Evolutionary conservation across 345 rosid species (phyloP).

Genomic region (Turnera subulata): DNA sequence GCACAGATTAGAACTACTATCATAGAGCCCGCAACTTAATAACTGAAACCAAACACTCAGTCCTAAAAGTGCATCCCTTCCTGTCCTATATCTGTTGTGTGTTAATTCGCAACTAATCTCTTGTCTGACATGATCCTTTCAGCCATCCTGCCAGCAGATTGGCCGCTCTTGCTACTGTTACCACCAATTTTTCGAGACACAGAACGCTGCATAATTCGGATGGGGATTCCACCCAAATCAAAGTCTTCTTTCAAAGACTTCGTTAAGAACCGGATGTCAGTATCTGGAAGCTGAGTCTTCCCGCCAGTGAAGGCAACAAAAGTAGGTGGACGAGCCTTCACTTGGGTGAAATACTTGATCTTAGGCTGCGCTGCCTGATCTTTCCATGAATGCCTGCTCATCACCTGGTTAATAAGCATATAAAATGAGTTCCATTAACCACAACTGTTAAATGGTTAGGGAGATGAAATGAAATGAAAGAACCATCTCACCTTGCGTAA

Average conservation of each 20-base stretch:
- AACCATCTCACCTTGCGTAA: constrained; percentile 55
- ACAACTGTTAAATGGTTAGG: neutral
- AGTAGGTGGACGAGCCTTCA: constrained; percentile 97
- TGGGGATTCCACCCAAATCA: constrained; percentile 86
- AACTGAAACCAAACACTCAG: too few relatives aligned
- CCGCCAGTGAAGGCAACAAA: constrained; percentile 82
- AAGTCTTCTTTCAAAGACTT: constrained; percentile 92
- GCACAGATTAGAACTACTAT: too few relatives aligned
- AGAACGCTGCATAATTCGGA: constrained; percentile 74
- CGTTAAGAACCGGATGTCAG: constrained; percentile 72
- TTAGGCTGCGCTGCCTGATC: constrained; percentile 81
- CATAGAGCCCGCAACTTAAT: too few relatives aligned
- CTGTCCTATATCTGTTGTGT: too few relatives aligned
- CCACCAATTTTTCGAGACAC: constrained; percentile 27
- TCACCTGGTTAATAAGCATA: constrained; percentile 39
- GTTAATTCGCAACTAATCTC: constrained; percentile 23
- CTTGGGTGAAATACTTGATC: constrained; percentile 94
- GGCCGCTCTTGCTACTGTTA: constrained; percentile 27
- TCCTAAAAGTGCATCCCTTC: too few relatives aligned
- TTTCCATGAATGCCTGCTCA: constrained; percentile 98
- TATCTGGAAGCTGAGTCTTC: constrained; percentile 55
- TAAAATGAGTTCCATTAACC: neutral
- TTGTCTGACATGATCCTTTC: constrained; percentile 55
- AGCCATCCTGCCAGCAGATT: constrained; percentile 17
- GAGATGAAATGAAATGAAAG: neutral